Evolutionary conservation across 2,329 filamentous ascomycete genomes (phyloP).

Genomic region (Pseudonectria foliicola): DNA sequence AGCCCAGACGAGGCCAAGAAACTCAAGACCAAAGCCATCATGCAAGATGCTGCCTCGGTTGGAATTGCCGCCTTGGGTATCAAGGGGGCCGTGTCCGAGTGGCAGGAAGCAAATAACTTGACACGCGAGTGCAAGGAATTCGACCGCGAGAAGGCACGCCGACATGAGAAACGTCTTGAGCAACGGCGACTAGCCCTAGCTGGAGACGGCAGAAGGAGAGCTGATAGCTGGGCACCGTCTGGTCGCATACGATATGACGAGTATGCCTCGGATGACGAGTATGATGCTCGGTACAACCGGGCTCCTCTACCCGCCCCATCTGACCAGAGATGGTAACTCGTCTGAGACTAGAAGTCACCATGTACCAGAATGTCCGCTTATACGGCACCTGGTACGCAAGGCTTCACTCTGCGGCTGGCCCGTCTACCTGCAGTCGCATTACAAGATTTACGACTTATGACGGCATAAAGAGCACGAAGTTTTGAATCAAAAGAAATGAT

Average conservation of each 20-base stretch:
- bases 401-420: constrained; percentile 1
- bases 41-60: constrained; percentile 53
- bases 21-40: constrained; percentile 48
- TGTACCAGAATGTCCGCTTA: neutral
- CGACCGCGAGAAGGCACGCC: constrained; percentile 40
- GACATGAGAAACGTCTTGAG: constrained; percentile 42
- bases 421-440: constrained; percentile 4
- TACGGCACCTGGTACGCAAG: neutral
- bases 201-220: constrained; percentile 31
- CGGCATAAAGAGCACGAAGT: constrained; percentile 8
- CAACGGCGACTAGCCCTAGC: constrained; percentile 19
- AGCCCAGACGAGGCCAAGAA: constrained; percentile 46
- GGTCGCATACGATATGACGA: constrained; percentile 32
- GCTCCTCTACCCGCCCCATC: constrained; percentile 30
- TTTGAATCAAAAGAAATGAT: too few relatives aligned
- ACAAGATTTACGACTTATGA: constrained; percentile 19
- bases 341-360: neutral
- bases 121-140: constrained; percentile 42
- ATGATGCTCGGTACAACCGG: constrained; percentile 33
- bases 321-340: constrained; percentile 7
- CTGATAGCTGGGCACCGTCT: constrained; percentile 38
- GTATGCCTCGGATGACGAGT: constrained; percentile 33
- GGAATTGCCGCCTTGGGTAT: constrained; percentile 52
- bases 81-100: constrained; percentile 47
- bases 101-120: constrained; percentile 49